Conservation (phyloP, 106 monocot genomes). For the Amphibolis antarctica region DNA sequence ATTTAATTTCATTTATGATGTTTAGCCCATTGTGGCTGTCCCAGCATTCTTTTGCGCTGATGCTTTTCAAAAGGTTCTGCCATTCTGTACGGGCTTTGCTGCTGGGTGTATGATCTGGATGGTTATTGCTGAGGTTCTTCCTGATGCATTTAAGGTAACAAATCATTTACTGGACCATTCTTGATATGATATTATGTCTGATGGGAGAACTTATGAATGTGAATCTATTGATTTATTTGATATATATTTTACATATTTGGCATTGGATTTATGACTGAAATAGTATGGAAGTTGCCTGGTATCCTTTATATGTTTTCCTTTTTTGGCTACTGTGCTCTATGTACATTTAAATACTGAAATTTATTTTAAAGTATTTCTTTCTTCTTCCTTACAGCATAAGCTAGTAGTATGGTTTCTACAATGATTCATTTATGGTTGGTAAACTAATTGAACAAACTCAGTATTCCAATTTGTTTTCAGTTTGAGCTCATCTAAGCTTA, state of each 20-base stretch:
- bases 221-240: too few relatives aligned
- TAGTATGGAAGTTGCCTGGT: neutral
- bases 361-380: too few relatives aligned
- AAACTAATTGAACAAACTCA: too few relatives aligned
- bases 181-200: neutral
- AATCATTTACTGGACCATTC: neutral
- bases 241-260: neutral
- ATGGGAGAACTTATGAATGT: too few relatives aligned
- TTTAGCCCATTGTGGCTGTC: constrained; percentile 91
- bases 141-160: constrained; percentile 95
- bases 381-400: too few relatives aligned
- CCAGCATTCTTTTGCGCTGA: constrained; percentile 92
- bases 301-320: too few relatives aligned
- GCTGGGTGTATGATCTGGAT: constrained; percentile 99
- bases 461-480: too few relatives aligned
- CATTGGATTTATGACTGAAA: neutral
- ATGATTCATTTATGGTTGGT: too few relatives aligned
- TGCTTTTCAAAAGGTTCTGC: constrained; percentile 83
- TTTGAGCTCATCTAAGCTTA: too few relatives aligned
- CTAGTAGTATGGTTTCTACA: too few relatives aligned
- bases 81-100: constrained; percentile 97
- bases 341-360: too few relatives aligned
- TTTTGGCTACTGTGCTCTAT: too few relatives aligned
- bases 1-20: neutral
- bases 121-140: constrained; percentile 96